These are phyloP conservation scores for Phytophthora sansomeana DNA, from an alignment of 352 stramenopile genomes.

Conservation along the genomic window DNA sequence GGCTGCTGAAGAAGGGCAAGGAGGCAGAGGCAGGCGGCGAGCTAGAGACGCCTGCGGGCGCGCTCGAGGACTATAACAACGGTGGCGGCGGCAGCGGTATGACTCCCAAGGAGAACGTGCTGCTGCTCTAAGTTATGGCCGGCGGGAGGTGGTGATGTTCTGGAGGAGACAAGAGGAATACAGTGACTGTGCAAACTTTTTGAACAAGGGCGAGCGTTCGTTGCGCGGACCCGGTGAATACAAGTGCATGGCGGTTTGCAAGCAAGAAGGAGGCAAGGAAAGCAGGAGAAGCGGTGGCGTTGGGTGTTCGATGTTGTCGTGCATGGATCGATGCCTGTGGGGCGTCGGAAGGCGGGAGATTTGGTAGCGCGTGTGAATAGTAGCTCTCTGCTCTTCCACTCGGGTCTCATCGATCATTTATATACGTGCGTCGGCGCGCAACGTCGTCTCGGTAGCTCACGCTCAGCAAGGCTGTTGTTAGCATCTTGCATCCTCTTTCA, in stretches of 20 bases:
- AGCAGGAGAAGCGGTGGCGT: conserved; percentile 23
- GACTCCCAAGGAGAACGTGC: conserved; percentile 85
- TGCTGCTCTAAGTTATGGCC: conserved; percentile 83
- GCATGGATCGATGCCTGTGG: conserved; percentile 23
- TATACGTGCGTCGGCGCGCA: conserved; percentile 28
- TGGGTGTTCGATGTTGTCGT: conserved; percentile 41
- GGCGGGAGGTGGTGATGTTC: conserved; percentile 10
- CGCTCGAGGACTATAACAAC: conserved; percentile 59
- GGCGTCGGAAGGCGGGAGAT: conserved; percentile 7
- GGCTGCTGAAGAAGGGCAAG: conserved; percentile 75
- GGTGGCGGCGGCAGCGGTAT: conserved; percentile 63
- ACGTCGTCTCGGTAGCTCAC: conserved; percentile 19
- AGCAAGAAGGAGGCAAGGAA: conserved; percentile 13
- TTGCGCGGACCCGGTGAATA: conserved; percentile 29
- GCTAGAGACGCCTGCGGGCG: conserved; percentile 53
- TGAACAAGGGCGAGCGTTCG: conserved; percentile 31
- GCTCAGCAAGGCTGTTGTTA: conserved; percentile 18
- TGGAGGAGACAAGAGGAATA: conserved; percentile 37
- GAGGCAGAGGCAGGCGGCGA: conserved; percentile 36
- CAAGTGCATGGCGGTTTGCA: conserved; percentile 22
- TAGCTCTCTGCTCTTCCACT: conserved; percentile 32
- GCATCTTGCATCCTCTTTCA: conserved; percentile 11
- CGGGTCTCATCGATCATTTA: conserved; percentile 11
- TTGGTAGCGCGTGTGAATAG: conserved; percentile 40
- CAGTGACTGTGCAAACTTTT: conserved; percentile 49